Conservation (phyloP, 352 stramenopile genomes). For the Phytophthora capsici region DNA sequence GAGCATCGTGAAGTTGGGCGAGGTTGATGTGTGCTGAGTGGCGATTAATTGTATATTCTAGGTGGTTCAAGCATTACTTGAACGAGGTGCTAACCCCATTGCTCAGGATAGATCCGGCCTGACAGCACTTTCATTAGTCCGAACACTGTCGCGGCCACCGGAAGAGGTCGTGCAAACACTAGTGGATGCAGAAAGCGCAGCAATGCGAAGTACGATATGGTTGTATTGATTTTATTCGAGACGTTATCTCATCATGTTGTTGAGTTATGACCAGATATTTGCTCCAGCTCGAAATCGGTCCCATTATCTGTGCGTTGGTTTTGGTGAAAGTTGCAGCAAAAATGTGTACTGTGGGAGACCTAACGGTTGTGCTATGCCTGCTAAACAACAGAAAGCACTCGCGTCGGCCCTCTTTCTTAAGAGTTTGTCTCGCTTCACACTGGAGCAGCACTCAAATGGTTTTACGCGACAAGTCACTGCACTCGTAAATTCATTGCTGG, state of each 20-base stretch:
- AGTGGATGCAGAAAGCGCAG: conserved; percentile 48
- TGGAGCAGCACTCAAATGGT: conserved; percentile 21
- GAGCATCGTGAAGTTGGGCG: neutral
- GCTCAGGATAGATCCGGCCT: conserved; percentile 64
- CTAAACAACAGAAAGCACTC: conserved; percentile 49
- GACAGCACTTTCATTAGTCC: conserved; percentile 69
- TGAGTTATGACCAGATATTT: conserved; percentile 18
- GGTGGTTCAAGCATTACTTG: conserved; percentile 64
- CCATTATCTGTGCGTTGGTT: conserved; percentile 28
- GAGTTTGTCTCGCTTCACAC: conserved; percentile 34
- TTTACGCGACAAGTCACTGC: conserved; percentile 41
- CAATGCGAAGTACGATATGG: conserved; percentile 28
- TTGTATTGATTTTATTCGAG: neutral
- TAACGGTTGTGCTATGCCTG: conserved; percentile 1
- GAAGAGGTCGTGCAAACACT: conserved; percentile 74
- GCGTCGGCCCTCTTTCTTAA: conserved; percentile 53
- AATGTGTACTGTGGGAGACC: neutral
- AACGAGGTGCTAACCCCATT: conserved; percentile 52
- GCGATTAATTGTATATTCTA: conserved; percentile 11
- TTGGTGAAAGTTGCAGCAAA: neutral
- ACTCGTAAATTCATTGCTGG: conserved; percentile 43
- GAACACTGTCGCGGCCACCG: conserved; percentile 65
- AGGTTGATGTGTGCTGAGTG: neutral
- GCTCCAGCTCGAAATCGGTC: conserved; percentile 24
- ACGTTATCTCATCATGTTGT: conserved; percentile 7